phyloP scores from a whole-genome alignment of 495 filamentous ascomycete genomes.

The Neurospora intermedia region DNA sequence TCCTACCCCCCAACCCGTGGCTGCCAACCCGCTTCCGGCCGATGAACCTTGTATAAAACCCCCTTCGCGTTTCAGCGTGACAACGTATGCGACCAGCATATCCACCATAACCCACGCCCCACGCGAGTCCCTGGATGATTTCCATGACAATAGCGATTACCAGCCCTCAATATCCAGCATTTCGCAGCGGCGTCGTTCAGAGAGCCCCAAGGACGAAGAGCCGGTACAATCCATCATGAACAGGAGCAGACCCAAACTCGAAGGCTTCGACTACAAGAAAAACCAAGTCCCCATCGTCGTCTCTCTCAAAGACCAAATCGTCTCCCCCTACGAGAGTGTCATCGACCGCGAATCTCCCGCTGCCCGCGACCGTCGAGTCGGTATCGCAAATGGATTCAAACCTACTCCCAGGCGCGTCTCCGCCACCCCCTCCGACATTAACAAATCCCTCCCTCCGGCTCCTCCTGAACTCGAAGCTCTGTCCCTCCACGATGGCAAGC shows the following conservation, averaged over 20 bases:
- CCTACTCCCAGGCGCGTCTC: slow-evolving; percentile 6
- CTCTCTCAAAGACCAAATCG: slow-evolving; percentile 17
- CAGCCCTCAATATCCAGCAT: slow-evolving; percentile 24
- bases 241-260: slow-evolving; percentile 21
- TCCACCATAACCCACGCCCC: slow-evolving; percentile 40
- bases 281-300: slow-evolving; percentile 16
- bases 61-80: slow-evolving; percentile 60
- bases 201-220: background rate
- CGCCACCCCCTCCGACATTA: slow-evolving; percentile 22
- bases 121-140: slow-evolving; percentile 38
- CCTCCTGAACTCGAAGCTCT: slow-evolving; percentile 31
- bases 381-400: background rate
- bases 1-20: slow-evolving; percentile 11
- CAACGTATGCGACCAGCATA: slow-evolving; percentile 52
- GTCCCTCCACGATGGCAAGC: background rate
- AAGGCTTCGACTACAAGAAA: slow-evolving; percentile 1
- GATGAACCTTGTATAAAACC: slow-evolving; percentile 37
- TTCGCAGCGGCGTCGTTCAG: slow-evolving; percentile 9
- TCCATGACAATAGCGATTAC: slow-evolving; percentile 8
- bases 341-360: slow-evolving; percentile 4
- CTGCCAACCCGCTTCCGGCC: background rate
- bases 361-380: slow-evolving; percentile 5
- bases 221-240: slow-evolving; percentile 23
- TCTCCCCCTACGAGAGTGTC: slow-evolving; percentile 11
- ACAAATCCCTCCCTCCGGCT: slow-evolving; percentile 48